Percentiles rank a stretch among this genome's conserved stretches.
Evolutionary conservation across 1,139 yeast genomes (phyloP).

Genomic region (Pichia sp.): DNA sequence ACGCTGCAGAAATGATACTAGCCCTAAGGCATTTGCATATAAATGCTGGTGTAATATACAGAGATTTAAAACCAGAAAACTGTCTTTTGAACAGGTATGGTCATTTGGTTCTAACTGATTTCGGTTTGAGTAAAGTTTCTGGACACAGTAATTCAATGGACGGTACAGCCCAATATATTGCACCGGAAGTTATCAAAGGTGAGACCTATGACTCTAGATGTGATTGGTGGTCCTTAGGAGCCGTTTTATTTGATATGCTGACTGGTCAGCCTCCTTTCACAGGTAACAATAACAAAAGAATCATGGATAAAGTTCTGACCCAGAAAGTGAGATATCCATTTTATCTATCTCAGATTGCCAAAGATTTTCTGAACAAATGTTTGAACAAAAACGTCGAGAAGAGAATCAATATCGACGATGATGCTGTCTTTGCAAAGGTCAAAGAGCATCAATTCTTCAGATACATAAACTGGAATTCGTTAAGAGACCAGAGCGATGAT

Average conservation of each 20-base stretch:
- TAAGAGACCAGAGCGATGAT: constrained; percentile 45
- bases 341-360: constrained; percentile 81
- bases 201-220: constrained; percentile 80
- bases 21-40: constrained; percentile 77
- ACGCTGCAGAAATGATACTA: constrained; percentile 79
- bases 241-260: constrained; percentile 79
- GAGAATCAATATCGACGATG: constrained; percentile 65
- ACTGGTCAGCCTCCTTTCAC: constrained; percentile 96
- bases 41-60: constrained; percentile 76
- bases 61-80: constrained; percentile 92
- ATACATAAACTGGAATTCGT: constrained; percentile 66
- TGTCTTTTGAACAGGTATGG: constrained; percentile 79
- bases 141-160: constrained; percentile 61
- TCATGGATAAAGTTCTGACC: constrained; percentile 76
- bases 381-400: constrained; percentile 73
- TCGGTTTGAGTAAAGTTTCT: constrained; percentile 78
- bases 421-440: constrained; percentile 41
- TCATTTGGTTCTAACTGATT: constrained; percentile 83
- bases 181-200: constrained; percentile 88
- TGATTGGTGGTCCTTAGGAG: constrained; percentile 93
- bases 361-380: constrained; percentile 69
- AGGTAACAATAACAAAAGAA: constrained; percentile 79
- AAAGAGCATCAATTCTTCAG: constrained; percentile 80
- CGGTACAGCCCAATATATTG: constrained; percentile 96
- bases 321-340: constrained; percentile 77